Evolutionary conservation across 164 flowering plant species (phyloP).

Genomic region (Berberis vulgaris): DNA sequence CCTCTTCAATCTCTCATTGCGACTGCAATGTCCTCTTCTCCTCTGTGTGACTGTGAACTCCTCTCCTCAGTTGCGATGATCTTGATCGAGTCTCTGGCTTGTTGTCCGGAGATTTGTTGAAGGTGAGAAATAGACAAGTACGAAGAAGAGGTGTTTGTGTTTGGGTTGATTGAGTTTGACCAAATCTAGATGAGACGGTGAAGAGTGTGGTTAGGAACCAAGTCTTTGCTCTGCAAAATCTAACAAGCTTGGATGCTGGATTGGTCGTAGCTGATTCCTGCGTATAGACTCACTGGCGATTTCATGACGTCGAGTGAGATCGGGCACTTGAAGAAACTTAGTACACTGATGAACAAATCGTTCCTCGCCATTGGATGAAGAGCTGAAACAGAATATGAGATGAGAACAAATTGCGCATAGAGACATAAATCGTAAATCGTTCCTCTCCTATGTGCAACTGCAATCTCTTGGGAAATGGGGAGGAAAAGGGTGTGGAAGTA

Average conservation of each 20-base stretch:
- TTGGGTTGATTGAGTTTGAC: constrained; percentile 24
- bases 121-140: neutral
- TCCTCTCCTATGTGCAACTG: too few species aligned
- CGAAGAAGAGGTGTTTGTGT: neutral
- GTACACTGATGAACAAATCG: constrained; percentile 55
- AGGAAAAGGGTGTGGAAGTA: too few species aligned
- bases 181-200: constrained; percentile 73
- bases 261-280: constrained; percentile 85
- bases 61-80: neutral
- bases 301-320: constrained; percentile 90
- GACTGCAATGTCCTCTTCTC: too few species aligned
- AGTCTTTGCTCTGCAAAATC: constrained; percentile 51
- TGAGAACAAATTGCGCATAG: too few species aligned
- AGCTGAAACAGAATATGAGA: neutral
- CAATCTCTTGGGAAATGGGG: too few species aligned
- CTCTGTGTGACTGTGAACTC: too few species aligned
- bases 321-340: constrained; percentile 78
- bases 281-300: constrained; percentile 78
- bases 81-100: constrained; percentile 10
- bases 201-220: constrained; percentile 76
- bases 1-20: too few species aligned
- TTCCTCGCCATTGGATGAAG: constrained; percentile 36
- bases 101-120: constrained; percentile 10
- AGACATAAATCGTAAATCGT: too few species aligned
- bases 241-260: constrained; percentile 85